Evolutionary conservation across 768 basidiomycete species (phyloP).

Genomic region (Kwoniella botswanensis): DNA sequence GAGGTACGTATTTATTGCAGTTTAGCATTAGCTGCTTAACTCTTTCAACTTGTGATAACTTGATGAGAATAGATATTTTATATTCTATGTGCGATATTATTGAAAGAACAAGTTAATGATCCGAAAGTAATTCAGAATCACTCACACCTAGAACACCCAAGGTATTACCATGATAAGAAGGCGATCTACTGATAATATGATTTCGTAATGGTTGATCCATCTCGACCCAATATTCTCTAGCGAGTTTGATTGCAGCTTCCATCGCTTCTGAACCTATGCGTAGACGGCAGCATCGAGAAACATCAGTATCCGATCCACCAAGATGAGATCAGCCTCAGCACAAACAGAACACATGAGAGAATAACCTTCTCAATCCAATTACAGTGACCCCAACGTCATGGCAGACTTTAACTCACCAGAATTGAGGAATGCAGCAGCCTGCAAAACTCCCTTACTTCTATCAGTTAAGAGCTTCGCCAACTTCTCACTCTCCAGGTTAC

Average conservation of each 20-base stretch:
- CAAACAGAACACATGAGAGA: not conserved
- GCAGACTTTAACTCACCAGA: conserved; percentile 7
- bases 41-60: too few relatives aligned
- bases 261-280: conserved; percentile 35
- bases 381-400: not conserved
- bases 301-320: not conserved
- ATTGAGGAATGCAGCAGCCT: conserved; percentile 22
- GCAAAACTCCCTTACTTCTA: conserved; percentile 4
- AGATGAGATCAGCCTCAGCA: not conserved
- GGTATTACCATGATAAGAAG: conserved; percentile 46
- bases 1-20: too few relatives aligned
- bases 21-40: too few relatives aligned
- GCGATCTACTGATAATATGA: conserved; percentile 39
- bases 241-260: conserved; percentile 41
- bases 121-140: not conserved
- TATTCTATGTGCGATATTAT: too few relatives aligned
- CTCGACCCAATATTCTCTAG: conserved; percentile 45
- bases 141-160: conserved; percentile 26
- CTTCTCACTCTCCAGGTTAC: conserved; percentile 24
- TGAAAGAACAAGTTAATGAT: too few relatives aligned
- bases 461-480: conserved; percentile 28
- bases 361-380: not conserved
- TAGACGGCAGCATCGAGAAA: too few relatives aligned
- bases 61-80: too few relatives aligned
- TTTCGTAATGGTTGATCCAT: conserved; percentile 22